These are phyloP conservation scores for Tylopilus rubrobrunneus DNA, from an alignment of 768 basidiomycete species.

Conservation along the genomic window DNA sequence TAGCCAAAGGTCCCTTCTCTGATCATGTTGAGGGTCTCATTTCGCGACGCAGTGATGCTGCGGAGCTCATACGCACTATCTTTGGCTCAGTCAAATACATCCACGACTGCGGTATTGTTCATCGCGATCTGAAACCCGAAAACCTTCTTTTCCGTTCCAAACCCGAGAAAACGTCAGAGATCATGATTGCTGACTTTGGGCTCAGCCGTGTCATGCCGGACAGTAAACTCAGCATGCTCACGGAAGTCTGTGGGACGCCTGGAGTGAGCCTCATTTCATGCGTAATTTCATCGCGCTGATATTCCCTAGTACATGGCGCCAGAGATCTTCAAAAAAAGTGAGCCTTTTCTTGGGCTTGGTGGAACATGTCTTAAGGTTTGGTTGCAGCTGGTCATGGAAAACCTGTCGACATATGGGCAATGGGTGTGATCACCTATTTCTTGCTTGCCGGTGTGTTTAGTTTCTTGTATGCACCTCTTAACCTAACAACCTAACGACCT, in stretches of 20 bases:
- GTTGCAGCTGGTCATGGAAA: slow-evolving; percentile 80
- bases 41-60: slow-evolving; percentile 69
- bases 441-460: slow-evolving; percentile 57
- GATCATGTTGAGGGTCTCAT: slow-evolving; percentile 13
- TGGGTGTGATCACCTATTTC: slow-evolving; percentile 99
- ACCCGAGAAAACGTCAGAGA: slow-evolving; percentile 80
- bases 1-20: slow-evolving; percentile 6
- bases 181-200: slow-evolving; percentile 98
- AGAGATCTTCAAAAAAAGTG: slow-evolving; percentile 91
- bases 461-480: neutral
- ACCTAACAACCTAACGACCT: neutral
- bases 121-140: slow-evolving; percentile 96
- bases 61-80: slow-evolving; percentile 82
- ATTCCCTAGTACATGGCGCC: slow-evolving; percentile 80
- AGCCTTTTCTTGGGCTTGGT: slow-evolving; percentile 19
- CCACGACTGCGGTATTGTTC: slow-evolving; percentile 89
- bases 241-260: slow-evolving; percentile 95
- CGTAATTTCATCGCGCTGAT: slow-evolving; percentile 3
- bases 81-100: slow-evolving; percentile 87
- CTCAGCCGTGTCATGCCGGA: slow-evolving; percentile 89
- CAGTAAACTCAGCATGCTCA: slow-evolving; percentile 80
- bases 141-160: slow-evolving; percentile 92
- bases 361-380: neutral
- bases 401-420: slow-evolving; percentile 95
- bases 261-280: slow-evolving; percentile 48